Conservation (phyloP, 2,329 filamentous ascomycete species). For the Diaporthe sp. region DNA sequence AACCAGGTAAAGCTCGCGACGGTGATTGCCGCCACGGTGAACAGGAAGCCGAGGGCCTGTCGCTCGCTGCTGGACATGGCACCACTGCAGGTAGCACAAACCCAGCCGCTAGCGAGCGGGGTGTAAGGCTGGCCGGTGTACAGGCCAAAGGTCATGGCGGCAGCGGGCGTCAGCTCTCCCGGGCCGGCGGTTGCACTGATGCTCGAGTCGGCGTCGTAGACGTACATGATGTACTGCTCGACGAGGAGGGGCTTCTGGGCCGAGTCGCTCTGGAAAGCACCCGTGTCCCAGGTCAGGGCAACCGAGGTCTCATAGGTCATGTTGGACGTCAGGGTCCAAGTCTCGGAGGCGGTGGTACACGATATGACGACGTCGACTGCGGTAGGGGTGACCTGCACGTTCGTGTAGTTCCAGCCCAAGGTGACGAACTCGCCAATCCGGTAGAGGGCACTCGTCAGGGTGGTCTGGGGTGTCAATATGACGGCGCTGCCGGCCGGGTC, state of each 20-base stretch:
- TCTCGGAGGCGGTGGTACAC: constrained; percentile 61
- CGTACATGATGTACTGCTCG: constrained; percentile 69
- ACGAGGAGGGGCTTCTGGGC: constrained; percentile 58
- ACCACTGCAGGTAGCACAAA: constrained; percentile 67
- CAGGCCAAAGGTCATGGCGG: constrained; percentile 66
- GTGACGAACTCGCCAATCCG: constrained; percentile 70
- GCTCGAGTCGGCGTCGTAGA: constrained; percentile 67
- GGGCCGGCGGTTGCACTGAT: constrained; percentile 61
- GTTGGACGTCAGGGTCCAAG: constrained; percentile 72
- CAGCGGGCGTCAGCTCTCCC: constrained; percentile 64
- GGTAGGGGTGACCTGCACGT: constrained; percentile 65
- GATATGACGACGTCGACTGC: constrained; percentile 70
- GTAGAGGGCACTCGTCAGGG: constrained; percentile 61
- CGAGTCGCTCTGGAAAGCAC: constrained; percentile 57
- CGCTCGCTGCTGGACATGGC: constrained; percentile 59
- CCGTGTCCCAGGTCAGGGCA: constrained; percentile 69
- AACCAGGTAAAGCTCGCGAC: constrained; percentile 74
- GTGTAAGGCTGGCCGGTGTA: constrained; percentile 64
- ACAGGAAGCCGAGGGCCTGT: constrained; percentile 59
- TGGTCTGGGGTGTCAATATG: constrained; percentile 63
- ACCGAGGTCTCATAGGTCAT: constrained; percentile 66
- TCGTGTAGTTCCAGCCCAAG: constrained; percentile 75
- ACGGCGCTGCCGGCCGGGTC: constrained; percentile 59
- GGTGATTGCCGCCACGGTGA: constrained; percentile 66
- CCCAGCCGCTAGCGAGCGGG: constrained; percentile 60